Evolutionary conservation across 2,329 filamentous ascomycete species (phyloP), one percentile per base, ranked within the genome.

Genomic region (Pseudogymnoascus sp.): DNA sequence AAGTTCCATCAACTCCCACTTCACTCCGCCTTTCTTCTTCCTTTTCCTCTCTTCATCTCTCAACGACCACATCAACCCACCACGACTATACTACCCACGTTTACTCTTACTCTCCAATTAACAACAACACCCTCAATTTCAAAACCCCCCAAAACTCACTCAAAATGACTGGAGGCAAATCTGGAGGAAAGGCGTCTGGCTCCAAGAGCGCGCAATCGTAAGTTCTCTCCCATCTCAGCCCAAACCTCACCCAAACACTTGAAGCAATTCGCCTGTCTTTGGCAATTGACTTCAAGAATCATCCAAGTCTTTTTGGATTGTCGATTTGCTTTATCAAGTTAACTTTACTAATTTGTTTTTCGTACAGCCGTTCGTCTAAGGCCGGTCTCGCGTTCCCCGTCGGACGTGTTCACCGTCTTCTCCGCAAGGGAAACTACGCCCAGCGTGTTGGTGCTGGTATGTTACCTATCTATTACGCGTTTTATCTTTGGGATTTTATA

Each of bases 141-240:
- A 72, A 72, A 68, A 68, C 69, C 68, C 71, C 72, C 72, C 67
- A 70, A 72, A 74, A 68, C 68, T 72, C 71, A 73, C 77, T 85
- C 89, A 97, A 91, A 90, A 99, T 99, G 95, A 96, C 95, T 91
- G 93, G 93, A 87, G 93, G 95, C 82, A 99, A 99, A 84, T 97
- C 93, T 83, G 95, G 95, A 82, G 95, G 95, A 88, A 98, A 98
- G 89, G 93, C 93, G 84, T 93, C 90, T 83, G 92, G 93, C 84
- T 89, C 90, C 84, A 99, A 99, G 91, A 96, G 90, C 85, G 90
- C 95, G 76, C 95, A 98, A 86, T 97, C 93, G 95, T 98, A 83
- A 88, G 93, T 89, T 56, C 53, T 19, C 64, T 64, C 33, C 62
- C 37, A 40, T 63, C 63, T 61, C 33, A 35, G n/a, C 24, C 41